Evolutionary conservation across 495 filamentous ascomycete genomes (phyloP), one percentile per base, ranked within the genome.

Genomic region (Friedmanniomyces endolithicus): DNA sequence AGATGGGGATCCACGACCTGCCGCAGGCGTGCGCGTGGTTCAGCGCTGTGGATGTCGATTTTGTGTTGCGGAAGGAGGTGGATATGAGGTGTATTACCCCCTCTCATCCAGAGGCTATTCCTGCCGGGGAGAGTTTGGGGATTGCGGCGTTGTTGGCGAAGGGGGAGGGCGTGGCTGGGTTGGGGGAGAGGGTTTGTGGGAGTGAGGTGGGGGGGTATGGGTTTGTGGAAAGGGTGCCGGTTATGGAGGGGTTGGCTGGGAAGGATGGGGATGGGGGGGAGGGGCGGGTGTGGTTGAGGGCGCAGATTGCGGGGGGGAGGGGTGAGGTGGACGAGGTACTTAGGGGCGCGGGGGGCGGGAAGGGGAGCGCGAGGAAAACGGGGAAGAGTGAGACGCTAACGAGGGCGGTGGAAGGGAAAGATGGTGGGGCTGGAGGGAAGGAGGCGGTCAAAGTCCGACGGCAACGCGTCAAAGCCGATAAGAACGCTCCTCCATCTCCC

Each of bases 41-140:
- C 72, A 94, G 86, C 1, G 88, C 92, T 0, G 81, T 98, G 19
- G 92, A 98, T 63, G 87, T 98, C 58, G 92, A 98, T 64, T 78
- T 83, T 55, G 88, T 98, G 9, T 76, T 98, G 16, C 83, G 92
- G 34, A 98, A 98, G 66, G 92, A 98, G 64, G 94, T 98, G 19
- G 83, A 97, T 65, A 94, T 98, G 87, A 86, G 95, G 64, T 98
- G 92, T 66, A 68, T 95, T 46, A 98, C 92, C 0, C 92, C 94
- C 9, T 89, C 84, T 37, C 86, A 97, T 63, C 81, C 78, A 0
- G 68, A 76, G 23, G 78, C 80, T 35, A 96, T 98, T 48, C 80
- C 86, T 0, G 86, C 82, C 8, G 92, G 92, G 29, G 89, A 97
- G 70, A 86, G 77, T 52, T 62, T 97, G 20, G 87, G 89, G 64